Evolutionary conservation across 345 rosid genomes (phyloP).

Genomic region (Passiflora organensis): DNA sequence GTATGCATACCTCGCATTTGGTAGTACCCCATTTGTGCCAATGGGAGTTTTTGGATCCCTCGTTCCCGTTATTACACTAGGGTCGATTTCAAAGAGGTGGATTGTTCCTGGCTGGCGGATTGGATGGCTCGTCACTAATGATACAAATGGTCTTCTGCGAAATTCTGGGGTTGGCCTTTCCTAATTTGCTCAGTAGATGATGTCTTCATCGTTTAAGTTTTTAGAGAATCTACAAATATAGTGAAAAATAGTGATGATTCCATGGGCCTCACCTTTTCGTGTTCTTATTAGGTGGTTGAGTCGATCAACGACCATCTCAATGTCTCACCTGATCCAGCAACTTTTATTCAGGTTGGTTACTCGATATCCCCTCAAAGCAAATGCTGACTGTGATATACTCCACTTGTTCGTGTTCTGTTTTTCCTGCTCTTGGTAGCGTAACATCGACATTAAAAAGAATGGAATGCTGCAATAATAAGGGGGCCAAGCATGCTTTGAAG

Average conservation of each 20-base stretch:
- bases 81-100: slow-evolving; percentile 64
- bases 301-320: slow-evolving; percentile 9
- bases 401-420: no score
- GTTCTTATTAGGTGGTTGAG: slow-evolving; percentile 24
- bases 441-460: no score
- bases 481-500: no score
- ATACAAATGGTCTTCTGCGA: slow-evolving; percentile 35
- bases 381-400: no score
- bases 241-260: neutral
- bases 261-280: neutral
- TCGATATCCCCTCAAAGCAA: no score
- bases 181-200: no score
- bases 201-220: no score
- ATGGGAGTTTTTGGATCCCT: slow-evolving; percentile 51
- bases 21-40: slow-evolving; percentile 43
- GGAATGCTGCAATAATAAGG: no score
- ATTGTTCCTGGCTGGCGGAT: slow-evolving; percentile 62
- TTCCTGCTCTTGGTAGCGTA: no score
- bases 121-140: slow-evolving; percentile 49
- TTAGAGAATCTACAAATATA: no score
- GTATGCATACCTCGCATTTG: slow-evolving; percentile 42
- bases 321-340: slow-evolving; percentile 28
- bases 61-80: slow-evolving; percentile 49
- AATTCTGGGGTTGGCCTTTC: slow-evolving; percentile 30
- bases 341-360: slow-evolving; percentile 50